Conservation (phyloP, 177 flowering plant species). For the Vitis hybrid region DNA sequence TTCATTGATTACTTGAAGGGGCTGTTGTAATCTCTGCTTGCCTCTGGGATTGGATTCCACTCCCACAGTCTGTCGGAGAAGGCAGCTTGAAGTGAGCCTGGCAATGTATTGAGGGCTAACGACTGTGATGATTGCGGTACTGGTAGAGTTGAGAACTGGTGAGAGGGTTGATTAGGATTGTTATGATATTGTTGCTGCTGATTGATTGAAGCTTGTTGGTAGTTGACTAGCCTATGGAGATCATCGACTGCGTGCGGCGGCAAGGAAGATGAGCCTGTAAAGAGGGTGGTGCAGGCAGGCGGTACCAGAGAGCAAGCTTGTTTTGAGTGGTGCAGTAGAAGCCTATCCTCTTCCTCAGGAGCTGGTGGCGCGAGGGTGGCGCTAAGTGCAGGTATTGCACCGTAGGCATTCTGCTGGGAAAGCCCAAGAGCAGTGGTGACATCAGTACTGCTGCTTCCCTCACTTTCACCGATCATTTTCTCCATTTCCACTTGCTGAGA, state of each 20-base stretch:
- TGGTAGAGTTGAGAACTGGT: conserved; percentile 15
- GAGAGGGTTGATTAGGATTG: conserved; percentile 25
- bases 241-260: conserved; percentile 41
- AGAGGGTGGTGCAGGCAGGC: conserved; percentile 17
- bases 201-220: conserved; percentile 32
- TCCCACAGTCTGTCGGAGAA: conserved; percentile 72
- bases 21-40: conserved; percentile 39
- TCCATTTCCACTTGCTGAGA: conserved; percentile 23
- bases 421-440: conserved; percentile 47
- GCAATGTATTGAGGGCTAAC: conserved; percentile 21
- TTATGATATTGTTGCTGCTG: conserved; percentile 23
- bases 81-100: conserved; percentile 32
- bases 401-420: conserved; percentile 25
- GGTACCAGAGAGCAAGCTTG: conserved; percentile 14
- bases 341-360: conserved; percentile 24
- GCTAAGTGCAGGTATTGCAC: conserved; percentile 20
- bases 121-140: conserved; percentile 13
- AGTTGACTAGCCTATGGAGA: conserved; percentile 54
- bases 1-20: conserved; percentile 44
- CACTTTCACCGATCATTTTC: conserved; percentile 36
- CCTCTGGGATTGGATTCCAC: conserved; percentile 65
- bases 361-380: conserved; percentile 15
- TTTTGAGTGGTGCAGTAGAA: conserved; percentile 25
- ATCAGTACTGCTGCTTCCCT: conserved; percentile 44
- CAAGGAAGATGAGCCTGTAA: conserved; percentile 16